Conservation (phyloP, 2,329 filamentous ascomycete species). For the Fusarium proliferatum region DNA sequence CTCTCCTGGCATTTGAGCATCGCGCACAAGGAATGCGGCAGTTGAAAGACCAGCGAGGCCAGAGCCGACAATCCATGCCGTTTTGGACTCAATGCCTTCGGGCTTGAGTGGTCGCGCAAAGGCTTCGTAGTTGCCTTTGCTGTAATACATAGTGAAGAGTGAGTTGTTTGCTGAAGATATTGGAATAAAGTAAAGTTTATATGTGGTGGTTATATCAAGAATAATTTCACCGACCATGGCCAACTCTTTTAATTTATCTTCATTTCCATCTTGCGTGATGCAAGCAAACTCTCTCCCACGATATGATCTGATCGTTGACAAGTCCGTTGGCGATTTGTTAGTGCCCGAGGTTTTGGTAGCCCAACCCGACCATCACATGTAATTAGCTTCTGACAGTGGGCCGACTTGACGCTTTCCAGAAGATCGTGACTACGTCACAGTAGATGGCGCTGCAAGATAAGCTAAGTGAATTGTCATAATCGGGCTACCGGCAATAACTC, state of each 20-base stretch:
- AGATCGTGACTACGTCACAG: background rate
- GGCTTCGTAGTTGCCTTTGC: background rate
- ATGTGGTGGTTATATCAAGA: background rate
- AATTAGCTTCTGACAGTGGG: constrained; percentile 6
- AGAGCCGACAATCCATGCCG: constrained; percentile 2
- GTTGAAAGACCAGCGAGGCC: background rate
- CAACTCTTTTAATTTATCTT: background rate
- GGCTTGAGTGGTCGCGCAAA: constrained; percentile 3
- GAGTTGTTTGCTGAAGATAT: background rate
- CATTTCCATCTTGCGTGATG: background rate
- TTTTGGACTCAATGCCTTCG: background rate
- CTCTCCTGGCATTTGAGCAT: constrained; percentile 5
- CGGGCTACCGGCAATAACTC: background rate
- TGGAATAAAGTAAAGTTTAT: background rate
- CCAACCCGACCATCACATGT: background rate
- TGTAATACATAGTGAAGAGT: background rate
- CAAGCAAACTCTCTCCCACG: background rate
- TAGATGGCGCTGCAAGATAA: background rate
- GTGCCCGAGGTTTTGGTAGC: background rate
- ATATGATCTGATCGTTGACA: background rate
- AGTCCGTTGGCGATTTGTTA: background rate
- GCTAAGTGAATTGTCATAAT: background rate
- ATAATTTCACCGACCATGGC: background rate
- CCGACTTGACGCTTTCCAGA: background rate
- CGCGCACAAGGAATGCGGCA: constrained; percentile 1